Evolutionary conservation across 2,329 filamentous ascomycete genomes (phyloP), one percentile per base, ranked within the genome.

Genomic region (Fonsecaea erecta): DNA sequence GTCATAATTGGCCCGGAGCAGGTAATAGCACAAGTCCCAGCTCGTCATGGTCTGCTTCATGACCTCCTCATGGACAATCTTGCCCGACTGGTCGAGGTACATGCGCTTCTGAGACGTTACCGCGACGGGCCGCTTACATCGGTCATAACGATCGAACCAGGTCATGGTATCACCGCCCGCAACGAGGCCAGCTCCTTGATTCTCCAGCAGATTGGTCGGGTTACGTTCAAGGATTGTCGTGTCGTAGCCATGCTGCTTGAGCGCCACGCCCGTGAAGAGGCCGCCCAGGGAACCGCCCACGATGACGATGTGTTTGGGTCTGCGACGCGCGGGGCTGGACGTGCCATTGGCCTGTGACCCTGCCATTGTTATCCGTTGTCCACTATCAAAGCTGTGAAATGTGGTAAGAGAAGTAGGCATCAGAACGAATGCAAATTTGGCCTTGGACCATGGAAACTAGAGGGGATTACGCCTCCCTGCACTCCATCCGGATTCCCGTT

Each of bases 221-320:
- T 63, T 67, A n/a, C 69, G 69, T 62, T 72, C 71, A 14, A 73
- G 69, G 24, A 72, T 65, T 18, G 62, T 68, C 3, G 71, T 71
- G 60, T 72, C 60, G 37, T 59, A 62, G 40, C 71, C 71, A 52
- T 67, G 64, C 24, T 68, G 63, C 55, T 72, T 71, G 9, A 73
- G 63, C 26, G 67, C 66, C 5, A 73, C 61, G 18, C 71, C 71
- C 12, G 68, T 67, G 18, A 70, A 63, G 35, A 73, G 71, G 11
- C 71, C 71, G 24, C 68, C 67, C 3, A 73, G 62, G 6, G 71
- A 73, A 26, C 71, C 71, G 37, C 71, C 71, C 18, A 72, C 64
- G 12, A 70, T 70, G 52, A 70, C 59, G 57, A 68, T 57, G 35
- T 68, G 62, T 51, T 52, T 64, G 32, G 65, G 62, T 14, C 21